Evolutionary conservation across 2,329 filamentous ascomycete genomes (phyloP), one percentile per base, ranked within the genome.

Genomic region (Penicillium psychrosexuale): DNA sequence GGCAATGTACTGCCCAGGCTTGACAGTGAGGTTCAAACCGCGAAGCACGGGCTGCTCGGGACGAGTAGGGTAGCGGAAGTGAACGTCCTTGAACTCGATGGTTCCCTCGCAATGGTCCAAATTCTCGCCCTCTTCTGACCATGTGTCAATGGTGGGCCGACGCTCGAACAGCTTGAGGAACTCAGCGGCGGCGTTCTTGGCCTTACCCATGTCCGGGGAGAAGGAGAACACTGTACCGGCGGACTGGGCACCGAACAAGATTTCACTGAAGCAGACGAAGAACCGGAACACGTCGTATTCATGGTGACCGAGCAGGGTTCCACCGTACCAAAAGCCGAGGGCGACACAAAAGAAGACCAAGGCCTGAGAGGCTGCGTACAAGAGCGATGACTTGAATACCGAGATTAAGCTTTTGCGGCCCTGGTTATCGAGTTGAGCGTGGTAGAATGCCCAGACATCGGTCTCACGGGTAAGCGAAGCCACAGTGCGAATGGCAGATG

Each of bases 241-340:
- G 4, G 91, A 94, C 72, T 97, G 93, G 0, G 91, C 89, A 51
- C 92, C 91, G 66, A 96, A 97, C 66, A 97, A 89, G 65, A 97
- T 84, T 43, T 91, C 82, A 57, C 87, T 85, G 75, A 96, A 97
- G 66, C 90, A 91, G 44, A 96, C 80, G 76, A 97, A 97, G 81
- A 97, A 97, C 63, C 92, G 88, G 72, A 93, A 93, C 66, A 91
- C 81, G 61, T 75, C 72, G 71, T 94, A 93, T 69, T 95, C 89
- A 45, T 75, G 68, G 53, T 82, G 81, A 22, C 82, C 86, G 50
- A 96, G 87, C 31, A 94, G 78, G 0, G 81, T 88, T 28, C 90
- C 90, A 57, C 91, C 91, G 66, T 94, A 96, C 90, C 90, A 97
- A 78, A 97, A 97, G 2, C 89, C 91, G 4, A 97, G 83, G 0